Base-by-base conservation (phyloP, 202 grass and related monocot species). In the Setaria italica region DNA sequence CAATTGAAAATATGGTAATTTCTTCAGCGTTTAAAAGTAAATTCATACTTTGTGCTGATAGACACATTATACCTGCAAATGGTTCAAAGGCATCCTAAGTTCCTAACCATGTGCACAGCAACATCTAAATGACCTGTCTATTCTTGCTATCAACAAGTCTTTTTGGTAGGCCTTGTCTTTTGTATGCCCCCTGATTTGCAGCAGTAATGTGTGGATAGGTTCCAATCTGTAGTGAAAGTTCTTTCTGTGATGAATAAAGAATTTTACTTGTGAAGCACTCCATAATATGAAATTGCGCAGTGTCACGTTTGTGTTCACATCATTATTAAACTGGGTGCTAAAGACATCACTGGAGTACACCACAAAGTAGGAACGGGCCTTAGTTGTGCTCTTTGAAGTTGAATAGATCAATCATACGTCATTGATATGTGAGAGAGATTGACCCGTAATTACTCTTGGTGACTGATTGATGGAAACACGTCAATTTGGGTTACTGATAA, bases 391-490 rank as follows among this genome's bases (percentile, higher is more conserved):
- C 57, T 83, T 84, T 67, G 50, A 67, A 85, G 63, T 64, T 88
- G 47, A 93, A 85, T 47, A 77, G 50, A 88, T 88, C 83, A 77
- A 86, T 80, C 75, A 37, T 47, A 47, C 72, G 39, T 74, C 86
- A 84, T 80, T 71, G 75, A 84, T 69, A 59, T 53, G 50, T 46
- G 76, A 77, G 75, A 82, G 79, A 90, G 71, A 77, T 93, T 88
- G 88, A 86, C 88, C 91, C 29, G 71, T 86, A 88, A 88, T 88
- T 90, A 80, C 74, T 67, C 74, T 84, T 46, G 35, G 51, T 90
- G 91, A 81, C 70, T 76, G 70, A 83, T 86, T 85, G 79, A 88
- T 45, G 78, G 57, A 93, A 85, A 81, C 49, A 32, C 49, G 57
- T 88, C 82, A 88, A 88, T 88, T 45, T 76, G 82, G 45, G 32